Evolutionary conservation across 169 alveolate genomes (phyloP), one percentile per base, ranked within the genome.

Genomic region (Theileria annulata): DNA sequence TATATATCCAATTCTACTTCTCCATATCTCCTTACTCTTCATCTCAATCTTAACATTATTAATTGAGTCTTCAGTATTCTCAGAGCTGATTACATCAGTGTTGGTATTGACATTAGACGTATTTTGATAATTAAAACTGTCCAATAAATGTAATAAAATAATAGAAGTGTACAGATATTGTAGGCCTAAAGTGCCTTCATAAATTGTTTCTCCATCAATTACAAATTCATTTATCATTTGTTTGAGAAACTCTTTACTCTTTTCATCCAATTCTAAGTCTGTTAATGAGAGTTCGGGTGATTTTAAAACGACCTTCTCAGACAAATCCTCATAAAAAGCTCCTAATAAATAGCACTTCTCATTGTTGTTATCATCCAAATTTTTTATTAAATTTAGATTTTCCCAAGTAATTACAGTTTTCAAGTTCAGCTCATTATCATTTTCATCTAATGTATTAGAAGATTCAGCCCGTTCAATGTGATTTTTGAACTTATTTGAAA

Each of bases 141-240:
- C 77, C 19, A 82, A 25, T 1, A 72, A 15, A 1, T 51, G 19
- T 23, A 82, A 1, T 23, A 84, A 48, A 15, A 70, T 37, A 33
- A 77, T 21, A 2, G 90, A 70, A n/a, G 87, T 69, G 48, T 56
- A 70, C 2, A 84, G 63, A 54, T 84, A 84, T 15, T 74, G 72
- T 10, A 62, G 59, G 28, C 87, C 90, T 17, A 17, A 31, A 3
- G 75, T 48, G n/a, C 90, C 90, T 10, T 48, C 37, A 64, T 84
- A 84, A 15, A 84, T 67, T 4, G 67, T 10, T 64, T 84, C 90
- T 10, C 90, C 90, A 59, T 84, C 90, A 30, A 77, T 64, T 37
- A 64, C 58, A 67, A 84, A 48, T 21, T 69, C 84, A 19, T 77
- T 76, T 25, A 77, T 5, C 12, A 84, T 10, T 4, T 67, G n/a